Evolutionary conservation across 2,329 filamentous ascomycete genomes (phyloP).

Genomic region (Pseudocercospora vitis): DNA sequence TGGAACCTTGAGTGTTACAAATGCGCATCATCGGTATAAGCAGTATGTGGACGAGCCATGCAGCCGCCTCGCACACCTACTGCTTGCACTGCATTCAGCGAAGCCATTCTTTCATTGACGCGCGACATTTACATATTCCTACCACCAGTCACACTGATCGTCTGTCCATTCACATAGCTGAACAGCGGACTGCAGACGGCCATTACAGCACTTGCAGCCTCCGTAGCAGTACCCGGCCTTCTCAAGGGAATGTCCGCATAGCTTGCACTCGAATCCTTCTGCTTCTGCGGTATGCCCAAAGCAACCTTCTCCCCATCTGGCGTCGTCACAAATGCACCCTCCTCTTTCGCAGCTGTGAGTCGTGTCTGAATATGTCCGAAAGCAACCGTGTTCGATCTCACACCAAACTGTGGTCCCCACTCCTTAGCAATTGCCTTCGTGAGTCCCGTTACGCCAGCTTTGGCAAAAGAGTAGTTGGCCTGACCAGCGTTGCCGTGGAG

Average conservation of each 20-base stretch:
- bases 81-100: too few relatives aligned
- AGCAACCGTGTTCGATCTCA: constrained; percentile 78
- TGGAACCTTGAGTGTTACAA: too few relatives aligned
- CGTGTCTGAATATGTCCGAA: constrained; percentile 81
- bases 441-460: constrained; percentile 78
- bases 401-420: constrained; percentile 82
- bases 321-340: constrained; percentile 74
- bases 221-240: constrained; percentile 72
- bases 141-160: constrained; percentile 81
- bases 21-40: too few relatives aligned
- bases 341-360: constrained; percentile 80
- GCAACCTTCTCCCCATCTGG: constrained; percentile 74
- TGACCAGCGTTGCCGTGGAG: constrained; percentile 88
- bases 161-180: constrained; percentile 83
- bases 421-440: constrained; percentile 89
- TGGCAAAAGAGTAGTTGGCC: constrained; percentile 82
- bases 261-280: constrained; percentile 48
- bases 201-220: constrained; percentile 75
- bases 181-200: constrained; percentile 80
- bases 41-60: too few relatives aligned
- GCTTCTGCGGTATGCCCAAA: constrained; percentile 69
- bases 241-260: constrained; percentile 71
- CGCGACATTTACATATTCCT: constrained; percentile 61
- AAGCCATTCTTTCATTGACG: too few relatives aligned
- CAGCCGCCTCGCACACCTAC: too few relatives aligned